Evolutionary conservation across 345 rosid species (phyloP), one percentile per base, ranked within the genome.

Genomic region (Pseudoturritis turrita): DNA sequence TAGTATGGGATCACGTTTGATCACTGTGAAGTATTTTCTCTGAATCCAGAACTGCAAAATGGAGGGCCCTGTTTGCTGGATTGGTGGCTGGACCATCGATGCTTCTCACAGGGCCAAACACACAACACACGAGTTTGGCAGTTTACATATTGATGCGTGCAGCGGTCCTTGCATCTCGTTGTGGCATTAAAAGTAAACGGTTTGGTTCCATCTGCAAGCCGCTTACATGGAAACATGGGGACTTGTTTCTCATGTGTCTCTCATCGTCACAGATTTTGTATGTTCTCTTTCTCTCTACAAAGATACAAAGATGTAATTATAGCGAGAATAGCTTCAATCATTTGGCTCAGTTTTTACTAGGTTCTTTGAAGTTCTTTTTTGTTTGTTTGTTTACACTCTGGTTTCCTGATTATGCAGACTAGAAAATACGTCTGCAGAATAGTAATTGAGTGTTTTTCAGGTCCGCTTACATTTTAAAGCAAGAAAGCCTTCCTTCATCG

Each of bases 141-240:
- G 83, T 91, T 25, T 94, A 94, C 80, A 89, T 94, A 73, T 78
- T 94, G 57, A 91, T 94, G 93, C 92, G 97, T 19, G 98, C 98
- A 15, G 84, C 91, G 7, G 98, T 94, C 12, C 84, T 94, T 77
- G 97, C 97, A 12, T 85, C 96, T 0, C 91, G 96, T 1, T 94
- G 98, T 47, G 98, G 98, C 22, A 91, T 94, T 65, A 94, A 94
- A 61, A 94, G 98, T 75, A 84, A 84, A 65, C 86, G 83, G 44
- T 88, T 91, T 68, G 96, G 95, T 62, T 74, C 71, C 31, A 51
- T 84, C n/a, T 94, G 97, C 73, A 88, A 87, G 77, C 98, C 98
- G 28, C 97, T 94, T 70, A 88, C 98, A 39, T 94, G 98, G 98
- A 91, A 88, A 88, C 97, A 94, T 44, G 96, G 97, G 2, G 98